Percentiles rank a stretch among this genome's conserved stretches.
Conservation (phyloP, 495 filamentous ascomycete species). For the Podospora pseudopauciseta region DNA sequence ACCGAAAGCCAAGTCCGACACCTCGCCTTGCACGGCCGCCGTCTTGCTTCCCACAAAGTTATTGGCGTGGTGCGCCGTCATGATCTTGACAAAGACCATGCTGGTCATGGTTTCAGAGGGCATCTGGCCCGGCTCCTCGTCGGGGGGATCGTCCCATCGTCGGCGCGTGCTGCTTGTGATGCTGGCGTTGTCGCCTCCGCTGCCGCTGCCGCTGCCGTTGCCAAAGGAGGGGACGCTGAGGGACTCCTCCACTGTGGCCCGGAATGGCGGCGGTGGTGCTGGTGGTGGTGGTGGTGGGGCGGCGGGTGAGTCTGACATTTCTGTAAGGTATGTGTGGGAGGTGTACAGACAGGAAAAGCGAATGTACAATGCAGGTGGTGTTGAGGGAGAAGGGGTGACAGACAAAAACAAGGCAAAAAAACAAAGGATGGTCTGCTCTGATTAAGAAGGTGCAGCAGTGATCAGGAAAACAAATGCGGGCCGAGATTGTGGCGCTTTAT, state of each 20-base stretch:
- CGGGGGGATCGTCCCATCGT: slow-evolving; percentile 30
- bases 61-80: not conserved
- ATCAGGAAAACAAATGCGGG: too few relatives aligned
- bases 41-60: not conserved
- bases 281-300: slow-evolving; percentile 16
- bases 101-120: slow-evolving; percentile 14
- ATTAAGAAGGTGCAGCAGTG: too few relatives aligned
- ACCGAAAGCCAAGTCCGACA: slow-evolving; percentile 18
- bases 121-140: slow-evolving; percentile 9
- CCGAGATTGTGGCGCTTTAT: not conserved
- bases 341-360: too few relatives aligned
- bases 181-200: slow-evolving; percentile 5
- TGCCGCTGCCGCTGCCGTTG: not conserved
- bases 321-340: not conserved
- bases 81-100: slow-evolving; percentile 19
- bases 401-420: too few relatives aligned
- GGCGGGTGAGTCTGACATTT: slow-evolving; percentile 1
- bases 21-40: slow-evolving; percentile 10
- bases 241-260: slow-evolving; percentile 9
- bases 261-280: slow-evolving; percentile 10
- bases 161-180: slow-evolving; percentile 9
- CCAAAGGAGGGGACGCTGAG: not conserved
- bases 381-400: too few relatives aligned
- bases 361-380: not conserved
- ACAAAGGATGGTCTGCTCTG: too few relatives aligned